A percentile compares a stretch with the other conserved stretches of the same genome.
These are phyloP conservation scores for Suhomyces anneliseae DNA, from an alignment of 1,139 yeast species.

Conservation along the genomic window DNA sequence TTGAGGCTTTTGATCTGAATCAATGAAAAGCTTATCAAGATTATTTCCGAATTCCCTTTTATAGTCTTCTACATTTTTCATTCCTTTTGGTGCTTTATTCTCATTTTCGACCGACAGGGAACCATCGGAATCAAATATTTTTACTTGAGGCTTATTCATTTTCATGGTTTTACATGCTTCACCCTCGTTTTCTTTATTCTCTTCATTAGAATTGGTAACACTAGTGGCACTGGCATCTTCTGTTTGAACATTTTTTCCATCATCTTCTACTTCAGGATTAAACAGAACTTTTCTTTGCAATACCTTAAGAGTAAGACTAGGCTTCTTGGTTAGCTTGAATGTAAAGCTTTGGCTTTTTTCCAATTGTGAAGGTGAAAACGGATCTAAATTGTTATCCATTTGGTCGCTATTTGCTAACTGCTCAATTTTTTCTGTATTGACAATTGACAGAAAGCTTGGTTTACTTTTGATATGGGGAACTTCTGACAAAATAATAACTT, in stretches of 20 bases:
- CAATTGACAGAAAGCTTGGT: constrained; percentile 6
- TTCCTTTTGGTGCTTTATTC: not conserved
- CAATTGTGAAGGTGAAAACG: constrained; percentile 11
- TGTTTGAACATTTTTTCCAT: not conserved
- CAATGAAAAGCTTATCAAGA: not conserved
- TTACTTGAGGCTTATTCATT: not conserved
- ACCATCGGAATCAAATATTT: not conserved
- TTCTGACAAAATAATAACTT: constrained; percentile 4
- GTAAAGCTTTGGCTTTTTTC: constrained; percentile 11
- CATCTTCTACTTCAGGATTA: not conserved
- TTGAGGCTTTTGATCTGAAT: not conserved
- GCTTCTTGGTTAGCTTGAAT: constrained; percentile 1
- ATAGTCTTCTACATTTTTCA: too few species aligned
- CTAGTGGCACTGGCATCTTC: too few species aligned
- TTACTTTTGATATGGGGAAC: constrained; percentile 10
- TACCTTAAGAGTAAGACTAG: constrained; percentile 2
- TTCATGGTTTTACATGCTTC: not conserved
- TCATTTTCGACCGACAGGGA: not conserved
- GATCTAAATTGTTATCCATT: constrained; percentile 14
- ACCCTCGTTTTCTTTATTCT: not conserved
- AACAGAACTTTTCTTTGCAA: constrained; percentile 12
- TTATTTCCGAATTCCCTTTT: not conserved
- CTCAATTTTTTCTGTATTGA: constrained; percentile 5
- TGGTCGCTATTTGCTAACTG: constrained; percentile 5
- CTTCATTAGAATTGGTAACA: not conserved